Evolutionary conservation across 2,329 filamentous ascomycete species (phyloP).

Genomic region (Talaromyces albobiverticillius): DNA sequence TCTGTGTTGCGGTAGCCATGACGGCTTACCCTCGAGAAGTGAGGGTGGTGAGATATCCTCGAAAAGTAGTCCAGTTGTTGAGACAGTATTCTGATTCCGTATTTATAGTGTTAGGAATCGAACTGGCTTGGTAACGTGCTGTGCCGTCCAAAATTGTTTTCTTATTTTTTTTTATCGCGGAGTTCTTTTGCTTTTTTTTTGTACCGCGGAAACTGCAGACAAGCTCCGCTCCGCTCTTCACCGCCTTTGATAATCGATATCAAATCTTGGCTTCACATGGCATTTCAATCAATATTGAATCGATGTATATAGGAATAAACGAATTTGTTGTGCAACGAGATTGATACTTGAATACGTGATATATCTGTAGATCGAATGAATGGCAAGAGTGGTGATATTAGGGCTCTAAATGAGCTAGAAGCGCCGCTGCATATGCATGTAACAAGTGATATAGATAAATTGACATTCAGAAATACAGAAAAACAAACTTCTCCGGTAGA

Average conservation of each 20-base stretch:
- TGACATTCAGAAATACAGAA: background rate
- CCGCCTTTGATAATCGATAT: conserved; percentile 8
- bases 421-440: conserved; percentile 7
- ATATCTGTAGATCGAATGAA: background rate
- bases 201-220: background rate
- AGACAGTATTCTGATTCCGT: background rate
- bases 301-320: too few relatives aligned
- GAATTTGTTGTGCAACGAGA: too few relatives aligned
- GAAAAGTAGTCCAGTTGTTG: background rate
- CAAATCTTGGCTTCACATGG: background rate
- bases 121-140: background rate
- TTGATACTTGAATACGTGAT: too few relatives aligned
- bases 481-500: background rate
- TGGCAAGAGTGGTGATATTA: background rate
- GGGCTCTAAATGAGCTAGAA: background rate
- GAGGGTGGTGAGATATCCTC: background rate
- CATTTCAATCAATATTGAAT: background rate
- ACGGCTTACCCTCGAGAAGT: background rate
- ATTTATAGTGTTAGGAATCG: background rate
- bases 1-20: conserved; percentile 16
- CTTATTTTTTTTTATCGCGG: conserved; percentile 9
- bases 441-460: background rate
- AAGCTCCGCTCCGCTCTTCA: conserved; percentile 12
- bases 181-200: conserved; percentile 24
- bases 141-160: background rate